Base-by-base conservation (phyloP, 2,329 filamentous ascomycete species). In the Stemphylium lycopersici region DNA sequence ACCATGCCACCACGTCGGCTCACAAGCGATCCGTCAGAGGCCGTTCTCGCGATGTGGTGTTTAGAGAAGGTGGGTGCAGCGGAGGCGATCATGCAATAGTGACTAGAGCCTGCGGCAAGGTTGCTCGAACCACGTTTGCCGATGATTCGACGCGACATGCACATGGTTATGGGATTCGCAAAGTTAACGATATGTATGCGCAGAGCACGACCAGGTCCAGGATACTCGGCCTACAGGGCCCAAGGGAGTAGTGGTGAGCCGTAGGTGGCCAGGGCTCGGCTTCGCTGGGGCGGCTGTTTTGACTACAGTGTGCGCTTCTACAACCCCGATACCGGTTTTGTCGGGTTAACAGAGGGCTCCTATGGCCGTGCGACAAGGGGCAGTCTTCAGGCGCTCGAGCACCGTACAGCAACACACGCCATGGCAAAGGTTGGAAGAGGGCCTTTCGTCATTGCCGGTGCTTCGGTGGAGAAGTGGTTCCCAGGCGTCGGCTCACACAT, bases 391-490 rank as follows among this genome's bases (percentile, higher is more conserved):
- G 20, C 47, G 54, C 50, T 36, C 18, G 7, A 31, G 36, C 12
- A 29, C 11, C 15, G 26, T 29, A 10, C 26, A 29, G 26, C 26
- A 48, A 36, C 31, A 36, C 31, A 37, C 53, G 48, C 44, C 38
- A 38, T 29, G 29, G 48, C 49, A 36, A 24, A 31, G 18, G 16
- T 16, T 29, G 22, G 38, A 29, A 40, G 18, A n/a, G 20, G 47
- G 49, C 44, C 62, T 66, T 63, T 63, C 65, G 65, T 67, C 65
- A 67, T 67, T 50, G 50, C 51, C 26, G 32, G 45, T 52, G 49
- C 29, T 20, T 20, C 34, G 52, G 65, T 68, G 62, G 65, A 64
- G 57, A 58, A 55, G 47, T 55, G 22, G 46, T 55, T 55, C 52
- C 40, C 48, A 55, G 40, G 52, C 45, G 42, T 55, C 57, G 61